These are phyloP conservation scores for Lenwebbia sp. DNA, from an alignment of 345 rosid genomes.

Conservation along the genomic window DNA sequence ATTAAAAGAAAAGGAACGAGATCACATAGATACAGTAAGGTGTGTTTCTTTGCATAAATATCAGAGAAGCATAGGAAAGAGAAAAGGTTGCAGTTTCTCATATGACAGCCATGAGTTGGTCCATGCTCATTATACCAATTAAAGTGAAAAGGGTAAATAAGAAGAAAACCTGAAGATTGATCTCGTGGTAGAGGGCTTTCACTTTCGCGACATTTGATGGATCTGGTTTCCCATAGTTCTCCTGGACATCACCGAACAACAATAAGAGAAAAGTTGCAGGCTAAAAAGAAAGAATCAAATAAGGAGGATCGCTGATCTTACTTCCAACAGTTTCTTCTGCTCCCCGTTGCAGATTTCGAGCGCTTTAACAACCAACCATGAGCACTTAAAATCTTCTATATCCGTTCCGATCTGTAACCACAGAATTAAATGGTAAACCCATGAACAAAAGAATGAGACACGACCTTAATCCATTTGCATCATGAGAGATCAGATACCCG, in stretches of 20 bases:
- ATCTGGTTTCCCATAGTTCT: conserved; percentile 67
- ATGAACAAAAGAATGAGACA: neutral
- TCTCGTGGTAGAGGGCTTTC: conserved; percentile 58
- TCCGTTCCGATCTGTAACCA: conserved; percentile 66
- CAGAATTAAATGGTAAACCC: neutral
- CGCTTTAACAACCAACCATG: conserved; percentile 83
- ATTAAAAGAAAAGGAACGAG: neutral
- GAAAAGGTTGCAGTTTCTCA: neutral
- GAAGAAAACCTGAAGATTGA: conserved; percentile 53
- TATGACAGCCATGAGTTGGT: neutral
- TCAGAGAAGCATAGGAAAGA: neutral
- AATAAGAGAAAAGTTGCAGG: neutral
- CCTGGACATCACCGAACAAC: conserved; percentile 21
- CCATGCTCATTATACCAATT: neutral
- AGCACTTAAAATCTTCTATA: conserved; percentile 82
- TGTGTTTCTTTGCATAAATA: neutral
- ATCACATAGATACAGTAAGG: neutral
- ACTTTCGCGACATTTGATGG: conserved; percentile 50
- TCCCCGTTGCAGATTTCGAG: conserved; percentile 52
- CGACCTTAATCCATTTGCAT: neutral
- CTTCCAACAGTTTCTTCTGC: conserved; percentile 49
- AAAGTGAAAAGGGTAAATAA: neutral
- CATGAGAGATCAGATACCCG: neutral
- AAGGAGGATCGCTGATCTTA: conserved; percentile 8
- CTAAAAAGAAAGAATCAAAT: neutral